Base-by-base conservation (phyloP, 371 early-diverging fungal genomes). In the Mucor sp. region DNA sequence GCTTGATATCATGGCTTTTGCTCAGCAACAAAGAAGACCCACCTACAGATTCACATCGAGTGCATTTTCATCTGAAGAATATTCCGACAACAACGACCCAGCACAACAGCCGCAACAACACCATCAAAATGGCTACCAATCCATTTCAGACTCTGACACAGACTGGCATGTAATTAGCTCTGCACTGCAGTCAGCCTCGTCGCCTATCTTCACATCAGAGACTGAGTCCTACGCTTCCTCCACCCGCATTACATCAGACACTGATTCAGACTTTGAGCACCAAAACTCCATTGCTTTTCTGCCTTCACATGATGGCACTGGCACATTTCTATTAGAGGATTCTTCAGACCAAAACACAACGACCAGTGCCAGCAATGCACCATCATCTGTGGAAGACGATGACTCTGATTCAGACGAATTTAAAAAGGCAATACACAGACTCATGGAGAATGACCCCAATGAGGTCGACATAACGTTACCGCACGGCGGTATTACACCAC, bases 291-390 rank as follows among this genome's bases (percentile, higher is more conserved):
- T 44, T 32, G 53, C 65, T 21, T 70, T 56, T 39, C 61, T 81
- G 19, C 83, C 83, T n/a, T 74, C 75, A 19, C 83, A 82, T 68
- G 83, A 82, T 55, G 83, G 83, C 14, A 82, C 83, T 23, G 83
- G 83, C 7, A 74, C 77, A 8, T 82, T 82, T 69, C 19, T 74
- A 12, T 64, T 69, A 23, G 72, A 73, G 30, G 62, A 73, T 19
- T 69, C 64, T 5, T 71, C 69, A 12, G 69, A 70, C 57, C 72
- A 68, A 27, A 71, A 65, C 11, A 65, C 60, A 37, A 60, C n/a
- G 14, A 65, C 47, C 9, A 61, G 27, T 47, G 37, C 33, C 23
- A 17, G 50, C 23, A 56, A 56, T 56, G 30, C 28, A 32, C 15
- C 56, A 17, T 56, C 56, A 14, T 50, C 50, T 27, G 58, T 53